Base-by-base conservation (phyloP, 2,329 filamentous ascomycete genomes). In the Coniella lustricola region DNA sequence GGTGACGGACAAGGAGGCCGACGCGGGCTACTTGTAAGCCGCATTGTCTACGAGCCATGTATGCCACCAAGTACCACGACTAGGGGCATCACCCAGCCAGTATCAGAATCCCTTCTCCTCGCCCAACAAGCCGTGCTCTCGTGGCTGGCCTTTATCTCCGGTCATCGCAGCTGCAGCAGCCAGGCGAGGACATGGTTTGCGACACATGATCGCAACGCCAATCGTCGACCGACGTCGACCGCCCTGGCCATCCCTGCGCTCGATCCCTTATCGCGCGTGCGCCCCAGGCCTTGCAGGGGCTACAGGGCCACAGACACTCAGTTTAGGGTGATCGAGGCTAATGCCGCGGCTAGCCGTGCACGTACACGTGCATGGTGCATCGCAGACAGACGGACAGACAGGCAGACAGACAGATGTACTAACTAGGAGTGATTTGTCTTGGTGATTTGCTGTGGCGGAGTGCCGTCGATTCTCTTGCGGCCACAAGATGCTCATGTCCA, bases 121-220 rank as follows among this genome's bases (percentile, higher is more conserved):
- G 14, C 34, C 34, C 32, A 29, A 46, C 35, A 25, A 46, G n/a
- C 25, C 36, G 36, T 25, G n/a, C 16, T 41, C n/a, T n/a, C n/a
- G n/a, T n/a, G n/a, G n/a, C n/a, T n/a, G n/a, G 25, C 5, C 39
- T 50, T 47, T 50, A 53, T 50, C 51, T 53, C 51, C 51, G 51
- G 40, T 53, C 22, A 47, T 50, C 51, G 51, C 51, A 53, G 31
- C 44, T 32, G 37, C 16, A 18, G 9, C 13, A 36, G 25, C 16
- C 37, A 25, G 20, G 8, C 38, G 16, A 34, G 33, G 29, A 31
- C 33, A 12, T 16, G 38, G 17, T 13, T 37, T 31, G 22, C 38
- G 38, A 40, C n/a, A n/a, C n/a, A n/a, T 43, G 22, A 10, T 22
- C 21, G 18, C 45, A 17, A 31, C 9, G 17, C 25, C 9, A 18